Evolutionary conservation across 2,329 filamentous ascomycete species (phyloP), one percentile per base, ranked within the genome.

Genomic region (Pestalotiopsis fici): DNA sequence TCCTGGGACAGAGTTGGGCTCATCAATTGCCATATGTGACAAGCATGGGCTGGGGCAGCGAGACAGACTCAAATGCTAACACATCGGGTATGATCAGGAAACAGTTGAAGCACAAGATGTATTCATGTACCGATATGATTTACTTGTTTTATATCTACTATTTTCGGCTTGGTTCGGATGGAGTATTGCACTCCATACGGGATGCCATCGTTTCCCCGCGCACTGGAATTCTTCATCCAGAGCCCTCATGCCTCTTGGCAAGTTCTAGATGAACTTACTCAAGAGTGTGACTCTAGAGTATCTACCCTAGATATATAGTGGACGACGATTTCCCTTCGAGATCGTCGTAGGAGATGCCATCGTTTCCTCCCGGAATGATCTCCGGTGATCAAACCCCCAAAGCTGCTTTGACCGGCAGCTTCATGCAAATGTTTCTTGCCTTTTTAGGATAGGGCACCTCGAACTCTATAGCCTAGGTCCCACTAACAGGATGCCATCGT

Each of bases 401-500:
- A 64, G 39, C 57, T 28, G 64, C 68, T 39, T 31, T 66, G 56
- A 67, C 63, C 61, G 60, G 66, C 68, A 54, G 43, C 43, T 65
- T 59, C 28, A 54, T 59, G 50, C 43, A 21, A 66, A 65, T 5
- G 9, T 21, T 35, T 39, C 15, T 35, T 60, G 69, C 37, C 65
- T 69, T 65, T 69, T 68, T 69, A 67, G 68, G 66, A 66, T 59
- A 27, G 61, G 60, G 27, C 43, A 62, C 31, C 47, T 12, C 13
- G 56, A 21, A 31, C 27, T 31, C 28, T 23, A 54, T 2, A 2
- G 43, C 9, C n/a, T 18, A n/a, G 25, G 64, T 37, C 39, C 18
- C 56, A 59, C 69, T 68, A 70, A 68, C 74, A 73, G 73, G 74
- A 77, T 76, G 76, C 75, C 74, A 76, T 76, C 74, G 74, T 76